A percentile compares a stretch with the other conserved stretches of the same genome.
phyloP scores from a whole-genome alignment of 345 rosid genomes.

The Gossypium thurberi region DNA sequence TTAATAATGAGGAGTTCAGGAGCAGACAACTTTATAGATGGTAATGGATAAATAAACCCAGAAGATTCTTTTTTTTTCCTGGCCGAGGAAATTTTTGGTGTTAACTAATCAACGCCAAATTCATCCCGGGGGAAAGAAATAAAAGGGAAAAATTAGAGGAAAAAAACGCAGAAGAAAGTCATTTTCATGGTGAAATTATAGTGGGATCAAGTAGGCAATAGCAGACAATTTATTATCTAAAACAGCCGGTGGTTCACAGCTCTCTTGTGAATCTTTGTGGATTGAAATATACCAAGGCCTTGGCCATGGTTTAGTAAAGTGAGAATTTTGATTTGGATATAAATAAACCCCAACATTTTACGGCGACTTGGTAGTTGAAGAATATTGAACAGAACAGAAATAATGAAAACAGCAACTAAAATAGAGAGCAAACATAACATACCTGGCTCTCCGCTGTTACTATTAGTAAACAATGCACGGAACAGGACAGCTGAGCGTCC shows the following conservation, averaged over 20 bases:
- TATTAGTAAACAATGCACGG: not conserved
- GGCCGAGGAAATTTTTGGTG: conserved; percentile 26
- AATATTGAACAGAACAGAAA: not conserved
- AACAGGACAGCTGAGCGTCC: not conserved
- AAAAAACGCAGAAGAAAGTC: not conserved
- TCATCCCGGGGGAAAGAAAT: not conserved
- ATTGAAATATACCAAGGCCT: not conserved
- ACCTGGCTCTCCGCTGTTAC: not conserved
- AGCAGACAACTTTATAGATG: conserved; percentile 7
- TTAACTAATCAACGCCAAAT: conserved; percentile 6
- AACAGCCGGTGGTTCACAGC: conserved; percentile 18
- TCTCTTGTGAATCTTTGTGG: not conserved
- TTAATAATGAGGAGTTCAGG: not conserved
- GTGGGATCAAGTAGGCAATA: conserved; percentile 20
- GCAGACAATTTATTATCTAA: conserved; percentile 27
- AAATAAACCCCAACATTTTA: not conserved
- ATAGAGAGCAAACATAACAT: not conserved
- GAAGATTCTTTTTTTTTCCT: not conserved
- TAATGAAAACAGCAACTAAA: not conserved
- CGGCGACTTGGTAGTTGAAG: not conserved
- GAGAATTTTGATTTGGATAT: not conserved
- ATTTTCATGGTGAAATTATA: conserved; percentile 3
- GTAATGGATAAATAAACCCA: not conserved
- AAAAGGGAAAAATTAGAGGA: not conserved
- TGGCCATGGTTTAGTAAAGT: not conserved